phyloP scores from a whole-genome alignment of 768 basidiomycete genomes.

The Mycena galericulata region DNA sequence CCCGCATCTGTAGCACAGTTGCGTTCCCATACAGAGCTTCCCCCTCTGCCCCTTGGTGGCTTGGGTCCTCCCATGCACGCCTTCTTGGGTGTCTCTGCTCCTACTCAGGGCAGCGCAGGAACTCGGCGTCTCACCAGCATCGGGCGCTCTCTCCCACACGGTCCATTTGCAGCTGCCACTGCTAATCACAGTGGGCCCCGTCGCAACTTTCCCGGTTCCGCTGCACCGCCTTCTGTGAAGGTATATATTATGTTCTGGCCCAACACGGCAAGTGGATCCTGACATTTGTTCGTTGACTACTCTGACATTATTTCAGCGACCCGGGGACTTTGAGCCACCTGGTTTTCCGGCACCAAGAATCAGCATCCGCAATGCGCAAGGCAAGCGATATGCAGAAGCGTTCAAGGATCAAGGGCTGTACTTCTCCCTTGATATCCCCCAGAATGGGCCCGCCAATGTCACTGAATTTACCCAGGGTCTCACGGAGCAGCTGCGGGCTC shows the following conservation, averaged over 20 bases:
- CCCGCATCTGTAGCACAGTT: too few relatives aligned
- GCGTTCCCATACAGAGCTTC: background rate
- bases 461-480: background rate
- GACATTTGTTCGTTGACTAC: background rate
- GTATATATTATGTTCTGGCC: background rate
- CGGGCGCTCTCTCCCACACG: background rate
- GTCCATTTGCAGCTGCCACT: background rate
- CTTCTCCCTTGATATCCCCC: background rate
- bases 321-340: background rate
- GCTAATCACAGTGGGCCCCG: conserved; percentile 2
- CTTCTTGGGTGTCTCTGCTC: background rate
- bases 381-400: background rate
- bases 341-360: background rate
- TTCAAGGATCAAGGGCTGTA: background rate
- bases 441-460: background rate
- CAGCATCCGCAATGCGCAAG: background rate
- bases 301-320: background rate
- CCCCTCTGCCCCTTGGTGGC: background rate
- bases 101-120: background rate
- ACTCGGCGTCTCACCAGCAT: background rate
- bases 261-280: background rate
- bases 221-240: background rate
- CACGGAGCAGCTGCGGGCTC: background rate
- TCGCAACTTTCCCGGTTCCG: background rate
- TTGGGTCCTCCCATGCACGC: background rate